phyloP scores from a whole-genome alignment of 257 asterid genomes.

The Solanum clarkiae region DNA sequence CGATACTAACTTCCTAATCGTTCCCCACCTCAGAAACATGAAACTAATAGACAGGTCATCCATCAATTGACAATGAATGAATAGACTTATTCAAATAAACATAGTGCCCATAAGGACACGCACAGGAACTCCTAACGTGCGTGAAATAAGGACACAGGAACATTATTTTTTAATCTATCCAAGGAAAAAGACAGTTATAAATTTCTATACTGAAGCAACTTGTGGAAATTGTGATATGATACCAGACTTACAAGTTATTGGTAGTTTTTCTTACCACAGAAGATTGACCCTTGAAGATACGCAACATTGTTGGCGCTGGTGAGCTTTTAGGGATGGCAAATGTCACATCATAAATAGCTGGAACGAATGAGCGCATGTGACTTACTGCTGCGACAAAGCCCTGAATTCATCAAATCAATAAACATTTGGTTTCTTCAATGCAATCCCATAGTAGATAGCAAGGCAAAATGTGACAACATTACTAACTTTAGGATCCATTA shows the following conservation, averaged over 20 bases:
- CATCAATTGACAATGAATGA: background rate
- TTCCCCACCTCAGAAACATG: background rate
- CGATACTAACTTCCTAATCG: background rate
- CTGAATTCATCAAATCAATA: slow-evolving; percentile 26
- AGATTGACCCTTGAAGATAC: slow-evolving; percentile 80
- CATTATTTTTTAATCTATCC: too few relatives aligned
- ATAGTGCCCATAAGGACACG: background rate
- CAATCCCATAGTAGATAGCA: background rate
- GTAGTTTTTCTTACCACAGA: slow-evolving; percentile 56
- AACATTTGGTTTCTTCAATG: background rate
- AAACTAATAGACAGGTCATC: background rate
- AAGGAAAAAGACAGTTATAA: too few relatives aligned
- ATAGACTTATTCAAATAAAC: background rate
- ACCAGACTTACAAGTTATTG: background rate
- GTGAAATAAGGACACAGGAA: too few relatives aligned
- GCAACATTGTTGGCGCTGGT: slow-evolving; percentile 84
- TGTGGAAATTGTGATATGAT: too few relatives aligned
- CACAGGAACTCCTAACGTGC: background rate
- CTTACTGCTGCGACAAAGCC: slow-evolving; percentile 89
- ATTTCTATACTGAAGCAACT: too few relatives aligned
- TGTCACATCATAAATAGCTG: slow-evolving; percentile 85
- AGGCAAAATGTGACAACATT: background rate
- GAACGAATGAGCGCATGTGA: slow-evolving; percentile 86
- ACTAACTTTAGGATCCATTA: background rate
- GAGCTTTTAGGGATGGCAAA: slow-evolving; percentile 75